phyloP scores from a whole-genome alignment of 2,329 filamentous ascomycete species.

The Hansfordia pulvinata region DNA sequence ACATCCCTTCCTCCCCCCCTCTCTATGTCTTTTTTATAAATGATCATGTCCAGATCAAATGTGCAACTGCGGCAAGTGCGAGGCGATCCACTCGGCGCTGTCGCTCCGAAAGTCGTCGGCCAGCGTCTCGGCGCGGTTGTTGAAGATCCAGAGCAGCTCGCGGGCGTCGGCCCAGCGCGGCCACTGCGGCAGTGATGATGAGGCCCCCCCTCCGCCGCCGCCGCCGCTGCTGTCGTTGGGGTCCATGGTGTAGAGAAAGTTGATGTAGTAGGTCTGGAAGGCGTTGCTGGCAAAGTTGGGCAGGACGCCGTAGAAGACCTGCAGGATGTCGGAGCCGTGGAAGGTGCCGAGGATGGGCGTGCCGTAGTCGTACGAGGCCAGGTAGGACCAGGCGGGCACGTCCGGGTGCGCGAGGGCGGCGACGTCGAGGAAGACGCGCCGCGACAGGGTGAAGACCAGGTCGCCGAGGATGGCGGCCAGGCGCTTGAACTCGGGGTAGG shows the following conservation, averaged over 20 bases:
- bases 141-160: conserved; percentile 22
- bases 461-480: conserved; percentile 65
- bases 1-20: too few species aligned
- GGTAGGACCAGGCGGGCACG: conserved; percentile 61
- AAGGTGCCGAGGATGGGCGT: conserved; percentile 64
- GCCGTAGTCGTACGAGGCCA: conserved; percentile 58
- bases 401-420: conserved; percentile 31
- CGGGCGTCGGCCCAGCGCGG: conserved; percentile 30
- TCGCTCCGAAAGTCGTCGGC: conserved; percentile 14
- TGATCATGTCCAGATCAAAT: too few species aligned
- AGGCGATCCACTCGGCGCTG: conserved; percentile 6
- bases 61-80: too few species aligned
- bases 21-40: too few species aligned
- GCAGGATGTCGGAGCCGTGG: conserved; percentile 56
- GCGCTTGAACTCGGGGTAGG: conserved; percentile 67
- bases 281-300: conserved; percentile 47
- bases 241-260: conserved; percentile 57
- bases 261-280: conserved; percentile 57
- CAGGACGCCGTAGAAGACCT: conserved; percentile 52
- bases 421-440: conserved; percentile 46
- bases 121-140: conserved; percentile 7
- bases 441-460: conserved; percentile 58
- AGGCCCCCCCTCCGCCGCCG: too few species aligned
- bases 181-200: conserved; percentile 13
- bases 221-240: conserved; percentile 43